Conservation (phyloP, 2,329 filamentous ascomycete genomes). For the Pseudocercospora fuligena region DNA sequence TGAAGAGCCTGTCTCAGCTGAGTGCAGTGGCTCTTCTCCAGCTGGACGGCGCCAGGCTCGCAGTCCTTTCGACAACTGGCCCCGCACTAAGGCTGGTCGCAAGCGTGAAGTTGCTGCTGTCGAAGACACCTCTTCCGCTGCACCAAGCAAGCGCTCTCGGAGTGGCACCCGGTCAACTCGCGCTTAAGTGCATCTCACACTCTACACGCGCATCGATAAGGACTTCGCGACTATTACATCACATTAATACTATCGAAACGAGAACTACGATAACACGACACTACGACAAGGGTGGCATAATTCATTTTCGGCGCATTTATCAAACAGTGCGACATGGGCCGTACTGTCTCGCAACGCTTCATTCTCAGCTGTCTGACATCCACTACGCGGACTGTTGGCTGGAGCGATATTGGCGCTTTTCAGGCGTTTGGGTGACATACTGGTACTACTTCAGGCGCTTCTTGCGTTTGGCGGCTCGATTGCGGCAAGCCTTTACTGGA, state of each 20-base stretch:
- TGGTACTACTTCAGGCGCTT: not conserved
- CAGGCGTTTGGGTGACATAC: not conserved
- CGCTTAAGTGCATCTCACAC: not conserved
- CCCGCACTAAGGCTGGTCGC: constrained; percentile 60
- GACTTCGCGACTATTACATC: not conserved
- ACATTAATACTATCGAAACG: not conserved
- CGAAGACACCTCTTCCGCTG: not conserved
- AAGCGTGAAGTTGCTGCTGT: constrained; percentile 26
- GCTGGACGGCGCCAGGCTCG: constrained; percentile 38
- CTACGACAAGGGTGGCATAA: not conserved
- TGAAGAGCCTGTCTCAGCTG: constrained; percentile 26
- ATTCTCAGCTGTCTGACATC: not conserved
- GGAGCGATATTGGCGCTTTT: not conserved
- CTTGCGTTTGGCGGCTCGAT: not conserved
- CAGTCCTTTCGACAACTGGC: constrained; percentile 72
- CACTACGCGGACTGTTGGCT: not conserved
- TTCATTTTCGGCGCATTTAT: not conserved
- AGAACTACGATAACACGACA: not conserved
- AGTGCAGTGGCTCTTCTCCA: constrained; percentile 12
- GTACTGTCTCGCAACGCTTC: not conserved
- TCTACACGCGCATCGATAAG: not conserved
- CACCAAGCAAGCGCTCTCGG: constrained; percentile 18
- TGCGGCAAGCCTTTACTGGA: not conserved
- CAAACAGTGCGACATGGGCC: not conserved
- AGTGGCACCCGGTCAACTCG: constrained; percentile 16